A percentile compares a stretch with the other conserved stretches of the same genome.
phyloP scores from a whole-genome alignment of 2,329 filamentous ascomycete species.

The Xylariaceae sp. region DNA sequence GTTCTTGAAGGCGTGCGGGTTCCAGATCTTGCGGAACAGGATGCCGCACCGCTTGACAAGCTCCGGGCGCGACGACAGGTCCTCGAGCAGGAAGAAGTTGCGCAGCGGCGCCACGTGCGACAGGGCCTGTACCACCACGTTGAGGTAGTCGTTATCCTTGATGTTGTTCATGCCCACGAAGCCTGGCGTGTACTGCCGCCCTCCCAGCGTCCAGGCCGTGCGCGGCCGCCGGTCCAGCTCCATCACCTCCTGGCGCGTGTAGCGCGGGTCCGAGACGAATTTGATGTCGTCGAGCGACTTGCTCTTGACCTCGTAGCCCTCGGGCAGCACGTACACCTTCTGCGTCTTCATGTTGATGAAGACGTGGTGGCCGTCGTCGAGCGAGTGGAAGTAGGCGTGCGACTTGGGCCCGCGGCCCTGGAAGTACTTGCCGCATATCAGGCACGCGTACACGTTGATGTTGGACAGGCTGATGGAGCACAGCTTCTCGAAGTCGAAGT shows the following conservation, averaged over 20 bases:
- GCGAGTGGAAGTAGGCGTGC: constrained; percentile 93
- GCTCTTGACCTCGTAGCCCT: constrained; percentile 93
- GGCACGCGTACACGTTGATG: constrained; percentile 96
- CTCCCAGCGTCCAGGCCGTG: constrained; percentile 67
- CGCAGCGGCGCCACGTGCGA: constrained; percentile 83
- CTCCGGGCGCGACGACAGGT: constrained; percentile 65
- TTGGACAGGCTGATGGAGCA: constrained; percentile 94
- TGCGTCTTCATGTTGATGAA: constrained; percentile 97
- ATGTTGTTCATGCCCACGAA: constrained; percentile 99
- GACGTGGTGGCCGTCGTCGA: constrained; percentile 93
- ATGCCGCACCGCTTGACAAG: constrained; percentile 83
- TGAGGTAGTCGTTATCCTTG: constrained; percentile 98
- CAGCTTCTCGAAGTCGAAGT: constrained; percentile 98
- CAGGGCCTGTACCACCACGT: constrained; percentile 86
- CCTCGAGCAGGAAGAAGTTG: constrained; percentile 85
- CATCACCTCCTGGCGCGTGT: constrained; percentile 71
- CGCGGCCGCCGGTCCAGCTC: constrained; percentile 62
- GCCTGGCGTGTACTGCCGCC: constrained; percentile 82
- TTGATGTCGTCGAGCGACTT: constrained; percentile 97
- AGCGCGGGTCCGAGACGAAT: constrained; percentile 88
- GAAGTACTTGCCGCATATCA: constrained; percentile 97
- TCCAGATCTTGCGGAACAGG: constrained; percentile 95
- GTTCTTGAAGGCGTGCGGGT: constrained; percentile 88
- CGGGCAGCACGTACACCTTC: constrained; percentile 84
- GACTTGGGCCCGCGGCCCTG: constrained; percentile 90